Percentiles rank a stretch among this genome's conserved stretches.
Conservation (phyloP, 2,329 filamentous ascomycete genomes). For the Fusarium concolor region DNA sequence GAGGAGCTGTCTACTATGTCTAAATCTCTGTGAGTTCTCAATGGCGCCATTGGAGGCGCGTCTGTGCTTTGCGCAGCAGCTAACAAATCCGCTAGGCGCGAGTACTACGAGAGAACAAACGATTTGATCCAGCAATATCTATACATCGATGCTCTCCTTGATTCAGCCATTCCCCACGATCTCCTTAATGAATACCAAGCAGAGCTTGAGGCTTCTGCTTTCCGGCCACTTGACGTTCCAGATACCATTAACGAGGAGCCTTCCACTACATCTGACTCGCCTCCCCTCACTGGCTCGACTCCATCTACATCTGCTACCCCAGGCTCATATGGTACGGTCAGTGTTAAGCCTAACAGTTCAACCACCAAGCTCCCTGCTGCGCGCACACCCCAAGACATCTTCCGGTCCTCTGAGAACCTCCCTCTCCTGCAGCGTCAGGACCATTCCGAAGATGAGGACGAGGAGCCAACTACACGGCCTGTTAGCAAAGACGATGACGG, state of each 20-base stretch:
- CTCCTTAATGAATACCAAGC: constrained; percentile 88
- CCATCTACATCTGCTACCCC: constrained; percentile 36
- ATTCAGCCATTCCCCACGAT: constrained; percentile 92
- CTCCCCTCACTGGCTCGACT: constrained; percentile 43
- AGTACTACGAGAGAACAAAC: constrained; percentile 92
- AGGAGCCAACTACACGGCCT: constrained; percentile 24
- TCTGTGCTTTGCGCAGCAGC: background rate
- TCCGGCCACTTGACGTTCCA: constrained; percentile 70
- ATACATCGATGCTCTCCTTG: constrained; percentile 90
- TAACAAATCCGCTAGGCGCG: constrained; percentile 61
- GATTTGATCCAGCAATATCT: constrained; percentile 90
- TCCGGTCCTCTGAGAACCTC: constrained; percentile 77
- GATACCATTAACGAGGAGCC: constrained; percentile 81
- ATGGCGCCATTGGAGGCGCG: background rate
- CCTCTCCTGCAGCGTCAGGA: constrained; percentile 68
- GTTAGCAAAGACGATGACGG: constrained; percentile 48
- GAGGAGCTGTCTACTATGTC: constrained; percentile 78
- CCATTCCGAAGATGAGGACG: constrained; percentile 59
- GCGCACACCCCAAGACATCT: constrained; percentile 87
- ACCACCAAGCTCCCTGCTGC: constrained; percentile 67
- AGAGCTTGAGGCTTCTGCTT: constrained; percentile 66
- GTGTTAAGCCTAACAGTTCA: constrained; percentile 48
- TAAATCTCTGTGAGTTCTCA: constrained; percentile 69
- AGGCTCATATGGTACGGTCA: constrained; percentile 48
- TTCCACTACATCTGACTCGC: constrained; percentile 46